These are phyloP conservation scores for Emydomyces testavorans DNA, from an alignment of 2,329 filamentous ascomycete species.

Conservation along the genomic window DNA sequence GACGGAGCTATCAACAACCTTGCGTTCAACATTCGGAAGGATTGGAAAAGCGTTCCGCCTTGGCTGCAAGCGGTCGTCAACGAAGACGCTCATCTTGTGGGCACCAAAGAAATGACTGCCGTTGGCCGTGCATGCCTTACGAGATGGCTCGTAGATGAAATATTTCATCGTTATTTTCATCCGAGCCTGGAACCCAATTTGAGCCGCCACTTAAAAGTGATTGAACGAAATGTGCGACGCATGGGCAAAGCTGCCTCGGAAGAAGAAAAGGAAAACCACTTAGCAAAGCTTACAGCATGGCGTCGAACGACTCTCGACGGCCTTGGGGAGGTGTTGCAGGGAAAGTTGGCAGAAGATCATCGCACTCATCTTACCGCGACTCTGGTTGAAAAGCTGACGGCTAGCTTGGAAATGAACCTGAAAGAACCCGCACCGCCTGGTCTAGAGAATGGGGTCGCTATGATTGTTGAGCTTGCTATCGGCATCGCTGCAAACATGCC, in stretches of 20 bases:
- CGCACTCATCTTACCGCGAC: slow-evolving; percentile 57
- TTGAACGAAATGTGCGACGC: slow-evolving; percentile 76
- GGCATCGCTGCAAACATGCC: slow-evolving; percentile 78
- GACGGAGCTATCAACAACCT: slow-evolving; percentile 92
- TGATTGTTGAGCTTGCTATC: slow-evolving; percentile 86
- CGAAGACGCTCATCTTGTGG: slow-evolving; percentile 69
- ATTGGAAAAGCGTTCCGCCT: slow-evolving; percentile 69
- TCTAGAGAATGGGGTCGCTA: slow-evolving; percentile 75
- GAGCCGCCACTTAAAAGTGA: slow-evolving; percentile 67
- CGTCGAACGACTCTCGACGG: slow-evolving; percentile 87
- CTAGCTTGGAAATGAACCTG: slow-evolving; percentile 60
- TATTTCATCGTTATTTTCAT: slow-evolving; percentile 88
- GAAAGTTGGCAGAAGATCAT: slow-evolving; percentile 54
- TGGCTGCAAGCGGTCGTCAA: slow-evolving; percentile 77
- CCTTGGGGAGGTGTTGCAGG: slow-evolving; percentile 58
- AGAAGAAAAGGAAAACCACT: slow-evolving; percentile 81
- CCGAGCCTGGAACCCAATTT: slow-evolving; percentile 67
- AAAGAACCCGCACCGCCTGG: slow-evolving; percentile 65
- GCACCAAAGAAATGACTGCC: slow-evolving; percentile 96
- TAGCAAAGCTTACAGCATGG: slow-evolving; percentile 82
- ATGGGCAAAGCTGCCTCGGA: slow-evolving; percentile 62
- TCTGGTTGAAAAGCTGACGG: slow-evolving; percentile 57
- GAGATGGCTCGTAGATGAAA: slow-evolving; percentile 78
- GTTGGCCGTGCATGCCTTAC: slow-evolving; percentile 81
- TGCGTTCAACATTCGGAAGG: slow-evolving; percentile 89